Conservation (phyloP, 2,329 filamentous ascomycete genomes). For the Scopulariopsis brevicaulis region DNA sequence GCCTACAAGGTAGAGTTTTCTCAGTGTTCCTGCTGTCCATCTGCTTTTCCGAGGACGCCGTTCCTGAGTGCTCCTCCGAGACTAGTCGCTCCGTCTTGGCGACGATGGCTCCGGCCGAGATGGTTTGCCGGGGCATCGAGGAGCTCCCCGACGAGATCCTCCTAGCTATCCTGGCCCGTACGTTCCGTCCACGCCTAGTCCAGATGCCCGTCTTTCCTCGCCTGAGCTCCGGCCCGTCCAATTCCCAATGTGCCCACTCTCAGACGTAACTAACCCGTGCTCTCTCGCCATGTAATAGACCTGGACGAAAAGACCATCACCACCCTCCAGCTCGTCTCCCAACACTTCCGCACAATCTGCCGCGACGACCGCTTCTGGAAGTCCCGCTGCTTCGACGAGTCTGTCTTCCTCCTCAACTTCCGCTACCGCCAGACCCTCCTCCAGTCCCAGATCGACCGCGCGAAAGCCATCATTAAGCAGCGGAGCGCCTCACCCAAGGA, state of each 20-base stretch:
- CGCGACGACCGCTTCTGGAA: constrained; percentile 74
- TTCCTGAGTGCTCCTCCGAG: not conserved
- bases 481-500: not conserved
- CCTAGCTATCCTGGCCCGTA: constrained; percentile 51
- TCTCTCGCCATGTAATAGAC: not conserved
- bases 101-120: not conserved
- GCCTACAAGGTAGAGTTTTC: not conserved
- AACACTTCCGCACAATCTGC: constrained; percentile 51
- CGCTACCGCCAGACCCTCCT: not conserved
- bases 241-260: constrained; percentile 4
- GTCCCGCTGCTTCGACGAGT: constrained; percentile 59
- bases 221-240: constrained; percentile 6
- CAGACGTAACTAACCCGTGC: not conserved
- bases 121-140: constrained; percentile 17
- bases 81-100: not conserved
- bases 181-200: constrained; percentile 16
- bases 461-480: not conserved
- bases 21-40: not conserved
- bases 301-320: constrained; percentile 28
- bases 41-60: not conserved
- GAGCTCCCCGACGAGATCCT: constrained; percentile 54
- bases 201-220: no score
- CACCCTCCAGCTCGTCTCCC: constrained; percentile 58
- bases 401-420: constrained; percentile 18
- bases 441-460: not conserved